phyloP scores from a whole-genome alignment of 805 yeast species.

The Vanderwaltozyma verrucispora region DNA sequence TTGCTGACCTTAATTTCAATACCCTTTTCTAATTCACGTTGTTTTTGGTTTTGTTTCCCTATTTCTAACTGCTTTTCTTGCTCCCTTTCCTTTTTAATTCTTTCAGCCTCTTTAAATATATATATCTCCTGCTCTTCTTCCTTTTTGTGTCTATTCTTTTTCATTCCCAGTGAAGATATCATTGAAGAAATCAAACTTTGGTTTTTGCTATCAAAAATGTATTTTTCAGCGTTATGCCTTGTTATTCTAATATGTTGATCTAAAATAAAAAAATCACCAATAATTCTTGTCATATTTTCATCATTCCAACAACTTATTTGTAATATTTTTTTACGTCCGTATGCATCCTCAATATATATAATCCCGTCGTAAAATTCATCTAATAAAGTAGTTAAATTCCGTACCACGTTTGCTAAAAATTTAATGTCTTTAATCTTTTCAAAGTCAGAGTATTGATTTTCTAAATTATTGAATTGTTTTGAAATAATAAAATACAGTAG shows the following conservation, averaged over 20 bases:
- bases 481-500: constrained; percentile 21
- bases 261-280: constrained; percentile 22
- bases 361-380: constrained; percentile 21
- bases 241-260: constrained; percentile 21
- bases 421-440: constrained; percentile 4
- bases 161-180: constrained; percentile 4
- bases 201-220: neutral
- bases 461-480: constrained; percentile 15
- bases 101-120: constrained; percentile 16
- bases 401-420: constrained; percentile 8
- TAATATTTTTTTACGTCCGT: constrained; percentile 10
- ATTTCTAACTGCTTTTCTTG: constrained; percentile 6
- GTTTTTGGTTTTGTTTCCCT: constrained; percentile 6
- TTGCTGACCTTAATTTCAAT: constrained; percentile 19
- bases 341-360: constrained; percentile 13
- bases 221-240: constrained; percentile 7
- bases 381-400: constrained; percentile 11
- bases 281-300: constrained; percentile 7
- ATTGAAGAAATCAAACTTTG: constrained; percentile 3
- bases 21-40: constrained; percentile 13
- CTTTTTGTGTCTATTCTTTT: constrained; percentile 5
- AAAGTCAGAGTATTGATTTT: constrained; percentile 4
- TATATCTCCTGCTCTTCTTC: constrained; percentile 14
- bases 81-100: constrained; percentile 13
- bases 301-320: constrained; percentile 6